phyloP scores from a whole-genome alignment of 139 green algal species.

The Ulvella scutata region DNA sequence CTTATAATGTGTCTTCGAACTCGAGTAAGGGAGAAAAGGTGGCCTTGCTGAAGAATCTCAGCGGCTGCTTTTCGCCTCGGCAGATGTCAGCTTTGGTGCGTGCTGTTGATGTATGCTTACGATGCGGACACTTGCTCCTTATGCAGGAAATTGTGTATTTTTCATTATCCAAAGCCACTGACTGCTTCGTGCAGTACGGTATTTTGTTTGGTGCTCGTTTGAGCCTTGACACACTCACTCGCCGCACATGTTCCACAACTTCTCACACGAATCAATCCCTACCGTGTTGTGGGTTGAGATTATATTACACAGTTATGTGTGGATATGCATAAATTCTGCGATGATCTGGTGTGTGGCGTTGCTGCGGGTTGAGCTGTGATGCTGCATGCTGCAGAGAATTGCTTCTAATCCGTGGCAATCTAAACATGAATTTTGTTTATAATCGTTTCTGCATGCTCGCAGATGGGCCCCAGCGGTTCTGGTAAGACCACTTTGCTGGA shows the following conservation, averaged over 20 bases:
- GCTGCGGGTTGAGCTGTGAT: background rate
- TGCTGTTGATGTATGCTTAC: background rate
- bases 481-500: slow-evolving; percentile 71
- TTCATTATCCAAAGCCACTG: too few species aligned
- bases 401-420: background rate
- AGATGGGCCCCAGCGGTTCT: slow-evolving; percentile 53
- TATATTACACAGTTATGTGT: background rate
- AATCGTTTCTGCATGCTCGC: background rate
- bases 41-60: slow-evolving; percentile 36
- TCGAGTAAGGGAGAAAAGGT: slow-evolving; percentile 27
- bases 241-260: background rate
- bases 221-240: background rate
- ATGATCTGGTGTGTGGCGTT: background rate
- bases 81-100: slow-evolving; percentile 52
- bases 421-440: slow-evolving; percentile 5
- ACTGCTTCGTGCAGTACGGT: too few species aligned
- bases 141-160: too few species aligned
- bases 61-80: slow-evolving; percentile 35
- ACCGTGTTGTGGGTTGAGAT: background rate
- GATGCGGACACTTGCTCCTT: too few species aligned
- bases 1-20: slow-evolving; percentile 35
- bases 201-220: background rate
- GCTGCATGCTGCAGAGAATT: background rate
- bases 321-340: background rate
- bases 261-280: background rate